Evolutionary conservation across 2,329 filamentous ascomycete species (phyloP), one percentile per base, ranked within the genome.

Genomic region (Trichophyton mentagrophytes): DNA sequence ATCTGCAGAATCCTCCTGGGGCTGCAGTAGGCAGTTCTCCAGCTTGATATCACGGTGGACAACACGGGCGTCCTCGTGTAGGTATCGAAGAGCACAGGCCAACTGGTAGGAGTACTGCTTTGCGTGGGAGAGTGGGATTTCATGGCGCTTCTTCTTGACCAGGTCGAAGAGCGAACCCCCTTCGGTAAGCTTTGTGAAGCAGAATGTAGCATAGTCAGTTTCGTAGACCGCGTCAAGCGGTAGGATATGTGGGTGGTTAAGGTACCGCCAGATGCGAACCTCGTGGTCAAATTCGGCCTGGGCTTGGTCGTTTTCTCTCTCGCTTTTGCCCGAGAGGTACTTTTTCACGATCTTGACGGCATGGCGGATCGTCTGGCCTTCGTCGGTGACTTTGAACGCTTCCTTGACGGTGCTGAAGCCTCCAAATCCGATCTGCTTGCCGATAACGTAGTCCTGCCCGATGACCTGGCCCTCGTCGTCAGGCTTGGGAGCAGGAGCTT

Each of bases 301-400:
- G 11, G 83, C 78, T 64, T 80, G 79, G 46, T 87, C 85, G 64
- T 86, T 86, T 65, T 86, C 82, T 17, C 74, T 71, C 63, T 86
- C 84, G 30, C 76, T 77, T 64, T 79, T 80, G 60, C 79, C 78
- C 9, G 73, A 69, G 22, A 84, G 75, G 57, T 80, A 75, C 67
- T 85, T 85, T 64, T 79, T 82, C 17, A 87, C 83, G 65, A 87
- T 85, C 69, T 87, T 87, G 64, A 87, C 85, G 1, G 85, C 85
- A 7, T 76, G 69, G 17, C 70, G 70, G 59, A 79, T 79, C n/a
- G 80, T 77, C 47, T 79, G 74, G 44, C 79, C 79, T 57, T 77
- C 73, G 36, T 79, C 80, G 58, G 82, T 79, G 53, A 86, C 80
- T 60, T 83, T 85, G 63, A 79, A 83, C 6, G 85, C 84, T 71